These are phyloP conservation scores for Tolypocladium capitatum DNA, from an alignment of 2,329 filamentous ascomycete species.

Conservation along the genomic window DNA sequence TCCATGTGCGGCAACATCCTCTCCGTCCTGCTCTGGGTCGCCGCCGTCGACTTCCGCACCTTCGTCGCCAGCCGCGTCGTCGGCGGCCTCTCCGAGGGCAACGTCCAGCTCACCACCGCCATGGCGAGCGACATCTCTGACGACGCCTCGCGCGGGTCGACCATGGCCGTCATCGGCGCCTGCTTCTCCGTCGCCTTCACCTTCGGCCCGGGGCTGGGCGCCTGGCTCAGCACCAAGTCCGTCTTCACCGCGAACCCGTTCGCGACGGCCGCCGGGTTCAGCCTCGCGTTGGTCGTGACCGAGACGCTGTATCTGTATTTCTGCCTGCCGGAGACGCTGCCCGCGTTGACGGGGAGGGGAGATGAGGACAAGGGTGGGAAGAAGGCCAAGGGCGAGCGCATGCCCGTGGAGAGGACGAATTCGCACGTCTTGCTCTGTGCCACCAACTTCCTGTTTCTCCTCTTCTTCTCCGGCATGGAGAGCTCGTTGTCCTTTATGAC, in stretches of 20 bases:
- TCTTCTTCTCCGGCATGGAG: slow-evolving; percentile 97
- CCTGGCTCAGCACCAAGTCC: slow-evolving; percentile 65
- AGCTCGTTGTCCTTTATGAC: slow-evolving; percentile 97
- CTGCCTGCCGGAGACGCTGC: slow-evolving; percentile 75
- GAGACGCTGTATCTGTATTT: slow-evolving; percentile 84
- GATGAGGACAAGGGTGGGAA: slow-evolving; percentile 13
- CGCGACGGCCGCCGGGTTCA: slow-evolving; percentile 81
- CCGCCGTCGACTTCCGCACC: slow-evolving; percentile 85
- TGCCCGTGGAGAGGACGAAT: slow-evolving; percentile 51
- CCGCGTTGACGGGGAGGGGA: slow-evolving; percentile 33
- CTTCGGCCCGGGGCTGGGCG: slow-evolving; percentile 84
- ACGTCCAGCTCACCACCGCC: slow-evolving; percentile 88
- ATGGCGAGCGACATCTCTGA: slow-evolving; percentile 95
- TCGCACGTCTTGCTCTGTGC: slow-evolving; percentile 71
- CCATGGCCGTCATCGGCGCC: slow-evolving; percentile 90
- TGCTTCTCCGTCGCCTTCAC: slow-evolving; percentile 98
- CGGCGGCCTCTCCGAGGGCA: slow-evolving; percentile 88
- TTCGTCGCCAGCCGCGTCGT: slow-evolving; percentile 90
- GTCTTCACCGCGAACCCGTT: slow-evolving; percentile 83
- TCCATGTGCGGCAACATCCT: slow-evolving; percentile 90
- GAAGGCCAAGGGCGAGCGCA: slow-evolving; percentile 10
- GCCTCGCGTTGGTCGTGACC: slow-evolving; percentile 66
- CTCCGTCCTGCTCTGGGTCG: slow-evolving; percentile 87
- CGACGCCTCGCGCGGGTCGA: slow-evolving; percentile 68
- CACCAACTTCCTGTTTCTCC: slow-evolving; percentile 78